Base-by-base conservation (phyloP, 352 stramenopile species). In the Globisporangium camurandrum region DNA sequence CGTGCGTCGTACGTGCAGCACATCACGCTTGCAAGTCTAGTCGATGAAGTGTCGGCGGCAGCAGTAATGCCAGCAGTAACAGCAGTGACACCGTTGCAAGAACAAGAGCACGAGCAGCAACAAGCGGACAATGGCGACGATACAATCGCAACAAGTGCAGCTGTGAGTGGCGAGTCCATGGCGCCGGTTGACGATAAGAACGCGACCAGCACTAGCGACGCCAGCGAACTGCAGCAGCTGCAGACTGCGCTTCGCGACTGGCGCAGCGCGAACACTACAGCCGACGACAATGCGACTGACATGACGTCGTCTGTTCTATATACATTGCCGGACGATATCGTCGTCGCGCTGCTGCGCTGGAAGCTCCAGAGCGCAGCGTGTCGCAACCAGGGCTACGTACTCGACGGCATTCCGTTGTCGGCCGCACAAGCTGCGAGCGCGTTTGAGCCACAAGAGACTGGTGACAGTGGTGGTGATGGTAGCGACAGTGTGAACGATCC, bases 341-440 rank as follows among this genome's bases (percentile, higher is more conserved):
- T 83, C 19, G 53, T 86, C 6, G 56, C 69, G 4, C 49, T 87
- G 26, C 41, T 94, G 23, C 68, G 77, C 30, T 91, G 79, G 74
- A 88, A 88, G 49, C 59, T 93, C 8, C 51, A 63, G 20, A 67
- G 56, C 27, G 54, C 75, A 0, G 47, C 56, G 44, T 92, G 77
- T 34, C 77, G 71, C 7, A 93, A 92, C 62, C 84, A 93, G 41
- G 84, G 84, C 3, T 95, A 86, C 45, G 84, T 95, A 19, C 59
- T 93, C 8, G 81, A 93, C 33, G 82, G 78, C 0, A 38, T 88
- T 2, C 75, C 81, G 2, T 53, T 66, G 16, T 72, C 69, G 3
- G 56, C 69, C 17, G 58, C 62, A 19, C 77, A 84, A 33, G 81
- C 81, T 1, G 42, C 56, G 24, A 59, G 55, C 38, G 57, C 89